Evolutionary conservation across 208 protist species (phyloP), one percentile per base, ranked within the genome.

Genomic region (Ichthyophonus hoferi): DNA sequence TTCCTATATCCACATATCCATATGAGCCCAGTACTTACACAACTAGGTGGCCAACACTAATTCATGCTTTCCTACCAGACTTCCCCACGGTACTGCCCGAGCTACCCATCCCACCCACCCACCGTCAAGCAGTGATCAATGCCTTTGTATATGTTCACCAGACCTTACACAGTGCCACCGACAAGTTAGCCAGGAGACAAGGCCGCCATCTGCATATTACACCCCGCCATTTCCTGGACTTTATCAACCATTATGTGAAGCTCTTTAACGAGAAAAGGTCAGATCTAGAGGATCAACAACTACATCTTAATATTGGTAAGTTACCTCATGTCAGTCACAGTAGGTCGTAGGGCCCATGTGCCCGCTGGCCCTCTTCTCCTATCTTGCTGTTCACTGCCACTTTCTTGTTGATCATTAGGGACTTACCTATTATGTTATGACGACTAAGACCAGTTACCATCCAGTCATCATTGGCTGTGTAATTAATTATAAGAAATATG

Each of bases 191-290:
- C 41, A 94, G 94, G 34, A 90, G 94, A 79, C 94, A 96, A n/a
- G 96, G 97, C 43, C 90, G 95, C 38, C 94, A 94, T 43, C 97
- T 95, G 79, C 97, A 97, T 91, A 93, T 99, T 76, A 99, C 98
- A 0, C 98, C 98, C 83, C 95, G 98, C 1, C 98, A 99, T 92
- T 99, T 98, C 93, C 96, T 98, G 37, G 98, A 99, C 89, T 97
- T 97, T 85, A 97, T 99, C 79, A 94, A 93, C 3, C 98, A 99
- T 85, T 97, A 98, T 58, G 94, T 95, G 39, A 37, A 92, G 0
- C 89, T 99, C n/a, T 96, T 97, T 86, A 88, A 92, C 2, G 96
- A 98, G 90, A 99, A 99, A 93, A 90, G 94, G 37, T 90, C 93
- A 3, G 93, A 96, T 50, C 94, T 99, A 17, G 94, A 95, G 38